Evolutionary conservation across 345 rosid species (phyloP).

Genomic region (Physaria fendleri): DNA sequence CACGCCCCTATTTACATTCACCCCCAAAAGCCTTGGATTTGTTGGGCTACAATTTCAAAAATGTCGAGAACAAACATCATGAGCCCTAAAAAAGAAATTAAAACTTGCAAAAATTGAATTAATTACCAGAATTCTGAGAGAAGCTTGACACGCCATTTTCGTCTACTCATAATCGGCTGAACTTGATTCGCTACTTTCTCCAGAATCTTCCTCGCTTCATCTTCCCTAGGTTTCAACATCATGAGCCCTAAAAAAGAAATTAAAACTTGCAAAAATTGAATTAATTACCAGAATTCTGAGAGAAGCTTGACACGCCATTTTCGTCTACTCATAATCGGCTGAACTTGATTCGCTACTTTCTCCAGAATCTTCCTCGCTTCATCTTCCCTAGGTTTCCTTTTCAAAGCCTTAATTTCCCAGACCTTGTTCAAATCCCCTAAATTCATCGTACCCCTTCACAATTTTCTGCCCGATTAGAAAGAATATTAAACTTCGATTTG

Average conservation of each 20-base stretch:
- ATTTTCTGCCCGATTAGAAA: not conserved
- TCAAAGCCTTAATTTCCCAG: conserved; percentile 68
- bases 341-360: conserved; percentile 53
- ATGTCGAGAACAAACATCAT: not conserved
- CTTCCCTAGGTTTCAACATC: conserved; percentile 55
- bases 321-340: conserved; percentile 36
- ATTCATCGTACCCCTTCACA: conserved; percentile 7
- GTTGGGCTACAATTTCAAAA: conserved; percentile 45
- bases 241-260: conserved; percentile 44
- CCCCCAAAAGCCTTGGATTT: conserved; percentile 60
- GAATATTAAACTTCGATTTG: not conserved
- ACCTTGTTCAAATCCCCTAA: conserved; percentile 54
- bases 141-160: conserved; percentile 43
- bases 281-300: conserved; percentile 35
- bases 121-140: conserved; percentile 20
- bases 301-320: conserved; percentile 46
- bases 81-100: not conserved
- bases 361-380: conserved; percentile 63
- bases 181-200: conserved; percentile 60
- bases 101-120: not conserved
- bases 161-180: conserved; percentile 36
- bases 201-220: conserved; percentile 57
- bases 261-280: not conserved
- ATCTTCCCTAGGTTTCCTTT: conserved; percentile 52
- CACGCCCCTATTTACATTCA: conserved; percentile 67